Conservation (phyloP, 2,329 filamentous ascomycete species). For the Sporothrix pallida region DNA sequence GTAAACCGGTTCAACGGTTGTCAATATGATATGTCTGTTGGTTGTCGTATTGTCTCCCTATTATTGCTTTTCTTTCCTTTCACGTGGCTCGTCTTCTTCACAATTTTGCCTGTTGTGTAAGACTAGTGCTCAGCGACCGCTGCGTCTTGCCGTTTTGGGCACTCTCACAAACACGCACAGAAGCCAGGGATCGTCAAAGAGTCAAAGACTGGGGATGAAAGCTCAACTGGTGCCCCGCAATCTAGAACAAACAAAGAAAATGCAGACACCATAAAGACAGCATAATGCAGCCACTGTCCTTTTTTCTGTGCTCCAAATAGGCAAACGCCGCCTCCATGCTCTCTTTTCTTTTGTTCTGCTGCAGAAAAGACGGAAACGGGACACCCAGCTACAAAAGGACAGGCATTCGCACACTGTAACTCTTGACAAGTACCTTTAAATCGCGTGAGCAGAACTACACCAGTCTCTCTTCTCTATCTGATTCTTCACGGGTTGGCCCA, state of each 20-base stretch:
- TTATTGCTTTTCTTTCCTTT: not conserved
- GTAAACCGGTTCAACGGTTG: not conserved
- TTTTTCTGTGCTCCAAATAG: not conserved
- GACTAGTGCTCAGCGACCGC: not conserved
- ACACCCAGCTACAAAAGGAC: conserved; percentile 1
- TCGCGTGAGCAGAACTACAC: not conserved
- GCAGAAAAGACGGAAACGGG: conserved; percentile 13
- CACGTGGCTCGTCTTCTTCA: not conserved
- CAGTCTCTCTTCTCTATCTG: not conserved
- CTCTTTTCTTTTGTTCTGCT: not conserved
- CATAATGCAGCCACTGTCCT: not conserved
- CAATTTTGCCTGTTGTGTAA: not conserved
- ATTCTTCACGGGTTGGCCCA: not conserved
- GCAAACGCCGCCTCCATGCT: not conserved
- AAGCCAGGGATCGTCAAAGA: too few relatives aligned
- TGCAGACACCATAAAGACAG: too few relatives aligned
- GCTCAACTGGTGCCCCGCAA: conserved; percentile 7
- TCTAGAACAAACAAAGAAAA: conserved; percentile 17
- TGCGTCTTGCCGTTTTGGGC: not conserved
- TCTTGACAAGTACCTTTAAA: too few relatives aligned
- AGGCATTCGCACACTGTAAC: not conserved
- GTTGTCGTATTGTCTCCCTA: not conserved
- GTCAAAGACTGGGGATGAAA: not conserved
- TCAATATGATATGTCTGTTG: not conserved
- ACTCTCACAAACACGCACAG: too few relatives aligned